These are phyloP conservation scores for Rhododendron ferrugineum DNA, from an alignment of 148 eudicot species.

Conservation along the genomic window DNA sequence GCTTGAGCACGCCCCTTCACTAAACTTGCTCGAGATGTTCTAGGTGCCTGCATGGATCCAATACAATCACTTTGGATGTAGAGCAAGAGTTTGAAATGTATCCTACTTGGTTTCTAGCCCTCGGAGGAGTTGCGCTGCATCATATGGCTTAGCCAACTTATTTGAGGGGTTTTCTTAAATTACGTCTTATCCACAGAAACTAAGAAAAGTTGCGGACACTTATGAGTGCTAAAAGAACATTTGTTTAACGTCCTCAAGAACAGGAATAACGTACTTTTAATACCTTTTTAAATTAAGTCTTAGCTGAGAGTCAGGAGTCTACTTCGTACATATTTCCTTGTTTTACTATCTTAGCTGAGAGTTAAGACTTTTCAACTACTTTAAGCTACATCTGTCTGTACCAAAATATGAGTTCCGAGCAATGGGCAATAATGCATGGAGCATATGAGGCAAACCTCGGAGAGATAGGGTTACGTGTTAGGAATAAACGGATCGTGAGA, in stretches of 20 bases:
- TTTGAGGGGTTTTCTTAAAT: not conserved
- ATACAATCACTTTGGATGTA: not conserved
- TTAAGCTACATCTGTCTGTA: not conserved
- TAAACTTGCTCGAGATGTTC: slow-evolving; percentile 82
- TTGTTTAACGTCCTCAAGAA: not conserved
- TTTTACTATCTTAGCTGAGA: not conserved
- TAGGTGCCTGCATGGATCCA: slow-evolving; percentile 61
- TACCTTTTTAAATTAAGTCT: not conserved
- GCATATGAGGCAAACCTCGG: not conserved
- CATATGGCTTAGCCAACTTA: not conserved
- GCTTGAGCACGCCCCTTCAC: slow-evolving; percentile 89
- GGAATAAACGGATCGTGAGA: not conserved
- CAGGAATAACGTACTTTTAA: not conserved
- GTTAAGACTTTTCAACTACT: not conserved
- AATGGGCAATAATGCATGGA: not conserved
- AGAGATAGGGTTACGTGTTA: not conserved
- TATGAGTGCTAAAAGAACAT: not conserved
- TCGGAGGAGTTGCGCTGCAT: not conserved
- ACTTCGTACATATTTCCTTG: not conserved
- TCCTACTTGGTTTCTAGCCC: not conserved
- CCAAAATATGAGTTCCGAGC: not conserved
- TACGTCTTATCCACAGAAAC: not conserved
- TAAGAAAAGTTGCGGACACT: not conserved
- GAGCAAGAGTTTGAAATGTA: not conserved
- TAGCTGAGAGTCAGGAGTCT: not conserved